Evolutionary conservation across 257 asterid genomes (phyloP).

Genomic region (Plantago major): DNA sequence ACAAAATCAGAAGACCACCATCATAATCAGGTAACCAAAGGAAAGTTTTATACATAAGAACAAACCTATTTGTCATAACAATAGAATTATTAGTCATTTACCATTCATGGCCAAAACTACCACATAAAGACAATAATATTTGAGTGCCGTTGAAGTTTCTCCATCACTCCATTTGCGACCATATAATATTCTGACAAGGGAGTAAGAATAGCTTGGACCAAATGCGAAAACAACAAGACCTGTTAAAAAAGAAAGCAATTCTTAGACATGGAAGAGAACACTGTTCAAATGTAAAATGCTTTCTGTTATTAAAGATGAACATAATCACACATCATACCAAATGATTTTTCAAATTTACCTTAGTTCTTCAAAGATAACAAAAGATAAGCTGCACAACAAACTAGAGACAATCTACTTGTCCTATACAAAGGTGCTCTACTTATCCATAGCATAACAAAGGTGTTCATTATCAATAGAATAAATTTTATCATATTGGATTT

Average conservation of each 20-base stretch:
- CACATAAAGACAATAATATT: slow-evolving; percentile 76
- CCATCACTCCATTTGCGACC: slow-evolving; percentile 99
- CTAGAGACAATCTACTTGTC: too few relatives aligned
- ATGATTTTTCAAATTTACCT: too few relatives aligned
- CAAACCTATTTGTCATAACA: neutral
- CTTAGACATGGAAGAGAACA: neutral
- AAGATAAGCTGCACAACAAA: too few relatives aligned
- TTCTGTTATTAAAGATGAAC: neutral
- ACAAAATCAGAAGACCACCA: slow-evolving; percentile 9
- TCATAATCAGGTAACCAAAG: neutral
- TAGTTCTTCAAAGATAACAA: too few relatives aligned
- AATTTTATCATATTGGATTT: too few relatives aligned
- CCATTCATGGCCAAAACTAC: slow-evolving; percentile 92
- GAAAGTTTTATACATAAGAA: neutral
- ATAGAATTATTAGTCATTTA: slow-evolving; percentile 19
- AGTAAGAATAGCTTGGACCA: slow-evolving; percentile 96
- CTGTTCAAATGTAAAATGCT: too few relatives aligned
- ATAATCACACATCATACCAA: neutral
- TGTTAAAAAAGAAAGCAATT: slow-evolving; percentile 25
- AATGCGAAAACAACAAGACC: slow-evolving; percentile 84
- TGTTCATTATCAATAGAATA: too few relatives aligned
- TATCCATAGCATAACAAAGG: too few relatives aligned
- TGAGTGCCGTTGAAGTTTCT: slow-evolving; percentile 87
- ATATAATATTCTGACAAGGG: slow-evolving; percentile 76
- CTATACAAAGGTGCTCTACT: too few relatives aligned